Conservation (phyloP, 495 filamentous ascomycete species). For the Hypoxylon lenormandii region DNA sequence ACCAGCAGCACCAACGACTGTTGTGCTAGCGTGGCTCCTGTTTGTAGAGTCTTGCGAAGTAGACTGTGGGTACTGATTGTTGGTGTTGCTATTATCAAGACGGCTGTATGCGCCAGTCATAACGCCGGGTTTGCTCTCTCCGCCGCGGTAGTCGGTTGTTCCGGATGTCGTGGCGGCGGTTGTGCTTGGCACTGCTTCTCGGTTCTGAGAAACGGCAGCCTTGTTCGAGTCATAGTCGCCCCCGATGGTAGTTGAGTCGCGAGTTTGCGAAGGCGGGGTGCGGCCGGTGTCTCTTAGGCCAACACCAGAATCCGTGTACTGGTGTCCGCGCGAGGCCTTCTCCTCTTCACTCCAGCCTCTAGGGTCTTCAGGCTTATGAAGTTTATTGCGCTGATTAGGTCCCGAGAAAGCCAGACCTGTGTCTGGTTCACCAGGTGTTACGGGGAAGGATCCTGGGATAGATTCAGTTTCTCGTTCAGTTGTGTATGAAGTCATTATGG, state of each 20-base stretch:
- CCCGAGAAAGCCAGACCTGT: conserved; percentile 8
- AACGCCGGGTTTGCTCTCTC: conserved; percentile 28
- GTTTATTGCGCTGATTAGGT: conserved; percentile 46
- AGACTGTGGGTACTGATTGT: neutral
- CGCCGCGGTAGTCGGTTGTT: neutral
- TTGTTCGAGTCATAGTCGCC: conserved; percentile 11
- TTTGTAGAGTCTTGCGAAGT: conserved; percentile 1
- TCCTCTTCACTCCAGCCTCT: conserved; percentile 40
- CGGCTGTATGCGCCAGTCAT: conserved; percentile 45
- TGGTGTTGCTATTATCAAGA: conserved; percentile 5
- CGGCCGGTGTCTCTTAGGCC: conserved; percentile 33
- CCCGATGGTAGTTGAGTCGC: neutral
- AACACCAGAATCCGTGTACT: conserved; percentile 52
- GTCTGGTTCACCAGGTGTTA: conserved; percentile 5
- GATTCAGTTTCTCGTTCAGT: conserved; percentile 4
- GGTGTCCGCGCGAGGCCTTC: conserved; percentile 35
- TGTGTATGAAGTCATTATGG: conserved; percentile 31
- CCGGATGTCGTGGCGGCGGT: neutral
- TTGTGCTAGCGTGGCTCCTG: neutral
- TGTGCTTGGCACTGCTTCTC: neutral
- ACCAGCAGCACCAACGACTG: neutral
- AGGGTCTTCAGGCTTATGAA: conserved; percentile 51
- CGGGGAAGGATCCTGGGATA: conserved; percentile 34
- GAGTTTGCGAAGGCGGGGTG: neutral
- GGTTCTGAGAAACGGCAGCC: neutral